Evolutionary conservation across 768 basidiomycete species (phyloP).

Genomic region (Macrolepiota albuminosa): DNA sequence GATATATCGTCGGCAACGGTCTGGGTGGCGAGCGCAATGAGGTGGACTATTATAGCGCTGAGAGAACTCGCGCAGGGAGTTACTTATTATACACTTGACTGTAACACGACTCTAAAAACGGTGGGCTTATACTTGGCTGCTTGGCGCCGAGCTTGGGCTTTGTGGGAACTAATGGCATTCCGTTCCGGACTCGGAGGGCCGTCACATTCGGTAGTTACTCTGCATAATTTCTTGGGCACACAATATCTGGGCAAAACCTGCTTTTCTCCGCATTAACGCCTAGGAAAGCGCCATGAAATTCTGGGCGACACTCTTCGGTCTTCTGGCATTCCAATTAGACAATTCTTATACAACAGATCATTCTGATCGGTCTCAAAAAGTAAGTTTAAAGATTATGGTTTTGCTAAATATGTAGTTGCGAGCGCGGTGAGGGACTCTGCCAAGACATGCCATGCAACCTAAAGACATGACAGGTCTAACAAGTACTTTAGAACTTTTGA

Average conservation of each 20-base stretch:
- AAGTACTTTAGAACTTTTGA: no score
- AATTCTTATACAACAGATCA: background rate
- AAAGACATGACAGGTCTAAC: no score
- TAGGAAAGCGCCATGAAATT: background rate
- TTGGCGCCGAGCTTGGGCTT: background rate
- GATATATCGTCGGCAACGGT: background rate
- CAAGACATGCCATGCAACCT: no score
- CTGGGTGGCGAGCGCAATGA: background rate
- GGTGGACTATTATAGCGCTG: background rate
- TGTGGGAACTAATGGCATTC: background rate
- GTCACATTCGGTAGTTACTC: background rate
- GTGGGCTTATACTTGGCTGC: background rate
- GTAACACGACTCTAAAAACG: background rate
- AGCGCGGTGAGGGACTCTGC: no score
- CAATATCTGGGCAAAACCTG: background rate
- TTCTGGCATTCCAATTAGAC: background rate
- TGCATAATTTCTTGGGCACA: background rate
- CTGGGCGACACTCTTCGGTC: background rate
- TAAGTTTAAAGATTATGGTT: no score
- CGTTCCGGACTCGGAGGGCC: conserved; percentile 1
- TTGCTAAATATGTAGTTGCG: no score
- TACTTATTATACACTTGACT: background rate
- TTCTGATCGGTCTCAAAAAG: no score
- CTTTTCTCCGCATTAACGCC: background rate
- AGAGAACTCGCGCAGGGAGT: background rate